phyloP scores from a whole-genome alignment of 2,329 filamentous ascomycete species.

The Metarhizium brunneum region DNA sequence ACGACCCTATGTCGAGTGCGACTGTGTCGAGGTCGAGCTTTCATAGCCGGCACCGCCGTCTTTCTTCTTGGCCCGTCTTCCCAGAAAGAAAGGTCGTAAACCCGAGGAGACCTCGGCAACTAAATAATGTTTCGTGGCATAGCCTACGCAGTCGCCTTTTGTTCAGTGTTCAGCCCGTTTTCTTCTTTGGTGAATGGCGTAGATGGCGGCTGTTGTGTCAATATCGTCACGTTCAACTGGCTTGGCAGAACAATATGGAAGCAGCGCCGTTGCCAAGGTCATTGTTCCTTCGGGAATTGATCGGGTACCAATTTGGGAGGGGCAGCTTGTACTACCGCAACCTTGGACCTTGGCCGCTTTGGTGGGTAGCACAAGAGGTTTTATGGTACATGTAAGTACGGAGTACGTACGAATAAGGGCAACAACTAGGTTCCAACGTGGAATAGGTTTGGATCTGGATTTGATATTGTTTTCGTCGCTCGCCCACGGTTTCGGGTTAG shows the following conservation, averaged over 20 bases:
- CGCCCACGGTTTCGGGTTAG: no score
- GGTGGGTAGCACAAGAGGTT: no score
- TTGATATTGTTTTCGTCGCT: no score
- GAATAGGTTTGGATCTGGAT: no score
- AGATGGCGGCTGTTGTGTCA: conserved; percentile 2
- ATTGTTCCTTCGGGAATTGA: conserved; percentile 13
- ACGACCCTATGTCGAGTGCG: conserved; percentile 5
- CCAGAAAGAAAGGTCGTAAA: neutral
- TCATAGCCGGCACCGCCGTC: conserved; percentile 4
- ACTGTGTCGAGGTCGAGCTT: conserved; percentile 3
- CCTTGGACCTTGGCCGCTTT: no score
- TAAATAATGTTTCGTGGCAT: conserved; percentile 2
- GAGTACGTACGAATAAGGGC: no score
- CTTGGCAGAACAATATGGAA: conserved; percentile 3
- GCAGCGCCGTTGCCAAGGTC: neutral
- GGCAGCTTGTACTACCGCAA: neutral
- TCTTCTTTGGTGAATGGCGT: neutral
- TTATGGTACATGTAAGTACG: no score
- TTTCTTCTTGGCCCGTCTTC: neutral
- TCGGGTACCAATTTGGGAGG: conserved; percentile 11
- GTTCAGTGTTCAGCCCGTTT: neutral
- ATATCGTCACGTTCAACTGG: neutral
- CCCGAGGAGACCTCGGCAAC: neutral
- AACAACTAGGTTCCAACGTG: no score
- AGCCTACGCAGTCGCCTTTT: neutral